These are phyloP conservation scores for Psophocarpus tetragonolobus DNA, from an alignment of 306 rosid species.

Conservation along the genomic window DNA sequence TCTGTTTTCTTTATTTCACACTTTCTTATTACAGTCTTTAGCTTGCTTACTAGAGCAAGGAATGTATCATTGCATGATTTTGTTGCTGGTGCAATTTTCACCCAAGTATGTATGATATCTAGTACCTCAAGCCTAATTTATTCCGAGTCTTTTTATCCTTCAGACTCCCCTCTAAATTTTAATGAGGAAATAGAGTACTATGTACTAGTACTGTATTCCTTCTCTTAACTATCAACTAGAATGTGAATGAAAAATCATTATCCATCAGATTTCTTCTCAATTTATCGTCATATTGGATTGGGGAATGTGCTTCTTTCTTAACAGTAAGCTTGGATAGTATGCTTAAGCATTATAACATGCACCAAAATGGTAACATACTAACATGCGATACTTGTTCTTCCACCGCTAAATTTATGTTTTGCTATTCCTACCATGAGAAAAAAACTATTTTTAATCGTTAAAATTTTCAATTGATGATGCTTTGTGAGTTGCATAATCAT, in stretches of 20 bases:
- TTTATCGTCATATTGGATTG: background rate
- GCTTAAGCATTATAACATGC: background rate
- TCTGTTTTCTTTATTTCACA: conserved; percentile 28
- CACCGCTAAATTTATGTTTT: conserved; percentile 11
- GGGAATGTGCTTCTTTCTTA: background rate
- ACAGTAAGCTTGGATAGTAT: background rate
- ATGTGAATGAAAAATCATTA: background rate
- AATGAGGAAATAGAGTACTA: background rate
- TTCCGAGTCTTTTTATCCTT: background rate
- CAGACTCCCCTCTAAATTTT: conserved; percentile 6
- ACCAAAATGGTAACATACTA: conserved; percentile 19
- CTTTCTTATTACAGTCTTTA: conserved; percentile 51
- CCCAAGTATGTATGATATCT: conserved; percentile 21
- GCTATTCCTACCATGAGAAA: conserved; percentile 18
- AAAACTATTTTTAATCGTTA: background rate
- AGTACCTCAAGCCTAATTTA: background rate
- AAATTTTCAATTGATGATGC: conserved; percentile 8
- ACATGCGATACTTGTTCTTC: conserved; percentile 14
- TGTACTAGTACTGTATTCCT: background rate
- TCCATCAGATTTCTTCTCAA: background rate
- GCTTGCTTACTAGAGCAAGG: conserved; percentile 14
- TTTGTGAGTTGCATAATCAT: background rate
- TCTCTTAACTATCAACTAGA: background rate
- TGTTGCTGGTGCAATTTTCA: conserved; percentile 7
- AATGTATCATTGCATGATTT: background rate